Base-by-base conservation (phyloP, 768 basidiomycete species). In the Mycena filopes region DNA sequence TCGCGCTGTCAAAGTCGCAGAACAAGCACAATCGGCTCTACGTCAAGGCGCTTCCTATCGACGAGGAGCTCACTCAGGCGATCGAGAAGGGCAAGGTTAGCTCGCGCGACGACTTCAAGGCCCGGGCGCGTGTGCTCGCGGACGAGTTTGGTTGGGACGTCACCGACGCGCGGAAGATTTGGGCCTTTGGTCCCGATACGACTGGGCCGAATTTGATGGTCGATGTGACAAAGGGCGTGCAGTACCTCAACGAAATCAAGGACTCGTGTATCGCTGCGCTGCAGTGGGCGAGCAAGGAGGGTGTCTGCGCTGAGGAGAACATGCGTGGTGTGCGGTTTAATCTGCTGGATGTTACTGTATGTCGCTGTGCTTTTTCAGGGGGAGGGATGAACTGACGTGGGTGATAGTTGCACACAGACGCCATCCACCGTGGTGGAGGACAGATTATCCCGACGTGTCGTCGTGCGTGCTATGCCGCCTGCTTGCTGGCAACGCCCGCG, bases 21-120 rank as follows among this genome's bases (percentile, higher is more conserved):
- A 99, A 99, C 88, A 99, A 99, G 87, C 98, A 99, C 90, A 99
- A 99, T 80, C 94, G 98, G 83, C 86, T 99, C 63, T 99, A 91
- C 80, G 87, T 90, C 71, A 96, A 96, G 86, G 98, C 98, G 40
- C 69, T 90, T 82, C 98, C 98, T 40, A 77, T 99, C 61, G 95
- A 94, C 26, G 98, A 99, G 76, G 96, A 98, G 77, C 88, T 99
- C 65, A 90, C 95, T 68, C 87, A 88, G 72, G 98, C 95, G 65
- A 98, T 99, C 73, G 98, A 99, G 79, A 72, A 70, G 60, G 98
- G 98, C 72, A 89, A 87, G 75, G 78, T 99, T 78, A 92, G 72
- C 79, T 76, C 98, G 57, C 93, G 98, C 78, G 98, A 99, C 80
- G 98, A 99, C 87, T 96, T 94, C 88, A 99, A 99, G 84, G 79